Percentiles rank a stretch among this genome's conserved stretches.
Conservation (phyloP, 495 filamentous ascomycete species). For the Annulohypoxylon stygium region DNA sequence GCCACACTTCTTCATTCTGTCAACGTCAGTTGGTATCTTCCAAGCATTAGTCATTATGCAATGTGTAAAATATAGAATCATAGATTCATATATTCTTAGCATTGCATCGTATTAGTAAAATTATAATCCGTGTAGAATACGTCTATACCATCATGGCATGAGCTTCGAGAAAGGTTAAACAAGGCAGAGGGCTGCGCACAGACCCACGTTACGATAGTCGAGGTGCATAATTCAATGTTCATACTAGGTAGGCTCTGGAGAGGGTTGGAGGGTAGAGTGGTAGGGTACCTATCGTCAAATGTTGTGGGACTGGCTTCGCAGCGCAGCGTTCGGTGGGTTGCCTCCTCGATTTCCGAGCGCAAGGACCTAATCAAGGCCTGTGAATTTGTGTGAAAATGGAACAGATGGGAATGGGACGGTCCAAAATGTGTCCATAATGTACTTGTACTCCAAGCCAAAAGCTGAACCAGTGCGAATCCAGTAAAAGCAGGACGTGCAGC, state of each 20-base stretch:
- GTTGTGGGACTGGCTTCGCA: conserved; percentile 2
- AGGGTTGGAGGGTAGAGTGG: background rate
- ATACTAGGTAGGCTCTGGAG: background rate
- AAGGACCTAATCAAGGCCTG: conserved; percentile 25
- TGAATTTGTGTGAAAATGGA: conserved; percentile 1
- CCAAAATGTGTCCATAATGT: background rate
- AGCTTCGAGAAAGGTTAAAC: conserved; percentile 1
- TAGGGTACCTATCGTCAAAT: conserved; percentile 7
- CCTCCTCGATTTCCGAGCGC: conserved; percentile 43
- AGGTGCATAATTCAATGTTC: conserved; percentile 6
- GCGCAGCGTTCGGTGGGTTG: conserved; percentile 32
- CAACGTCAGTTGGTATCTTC: background rate
- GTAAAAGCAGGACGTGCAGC: conserved; percentile 19
- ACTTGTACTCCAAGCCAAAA: conserved; percentile 26
- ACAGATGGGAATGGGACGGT: background rate
- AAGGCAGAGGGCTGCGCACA: conserved; percentile 14
- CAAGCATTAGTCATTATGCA: background rate
- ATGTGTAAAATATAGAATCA: background rate
- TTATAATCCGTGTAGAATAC: conserved; percentile 8
- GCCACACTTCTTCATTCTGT: background rate
- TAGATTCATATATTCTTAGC: conserved; percentile 1
- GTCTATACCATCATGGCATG: conserved; percentile 9
- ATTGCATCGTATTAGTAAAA: conserved; percentile 2
- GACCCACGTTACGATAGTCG: conserved; percentile 13
- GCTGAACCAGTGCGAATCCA: conserved; percentile 35